Percentiles rank a stretch among this genome's conserved stretches.
Evolutionary conservation across 2,329 filamentous ascomycete genomes (phyloP).

Genomic region (Penicillium sp.): DNA sequence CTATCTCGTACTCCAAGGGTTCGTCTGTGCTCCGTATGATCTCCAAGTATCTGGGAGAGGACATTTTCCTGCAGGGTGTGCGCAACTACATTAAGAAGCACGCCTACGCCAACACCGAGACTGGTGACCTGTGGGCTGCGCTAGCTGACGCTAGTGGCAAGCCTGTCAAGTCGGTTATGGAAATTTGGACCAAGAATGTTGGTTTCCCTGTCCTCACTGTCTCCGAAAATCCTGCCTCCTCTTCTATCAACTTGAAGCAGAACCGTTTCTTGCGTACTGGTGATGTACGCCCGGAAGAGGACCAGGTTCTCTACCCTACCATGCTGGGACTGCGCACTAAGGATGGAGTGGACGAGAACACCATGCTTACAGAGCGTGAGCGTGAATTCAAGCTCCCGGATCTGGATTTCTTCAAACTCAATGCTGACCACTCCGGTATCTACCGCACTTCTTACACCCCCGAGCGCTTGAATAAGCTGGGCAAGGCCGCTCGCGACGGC

Average conservation of each 20-base stretch:
- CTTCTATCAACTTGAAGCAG: conserved; percentile 79
- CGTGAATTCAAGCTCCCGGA: conserved; percentile 69
- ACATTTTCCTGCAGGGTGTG: conserved; percentile 86
- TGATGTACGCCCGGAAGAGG: conserved; percentile 89
- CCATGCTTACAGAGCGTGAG: conserved; percentile 68
- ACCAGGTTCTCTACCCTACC: conserved; percentile 79
- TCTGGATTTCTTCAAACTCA: conserved; percentile 90
- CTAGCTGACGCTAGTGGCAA: conserved; percentile 85
- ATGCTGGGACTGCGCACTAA: conserved; percentile 81
- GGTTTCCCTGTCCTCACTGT: conserved; percentile 89
- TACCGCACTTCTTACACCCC: conserved; percentile 86
- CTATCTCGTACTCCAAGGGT: conserved; percentile 95
- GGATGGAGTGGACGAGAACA: conserved; percentile 70
- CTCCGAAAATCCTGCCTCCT: conserved; percentile 64
- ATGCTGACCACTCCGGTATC: conserved; percentile 87
- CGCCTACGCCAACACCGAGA: conserved; percentile 92
- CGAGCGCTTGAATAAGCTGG: conserved; percentile 78
- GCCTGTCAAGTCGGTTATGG: conserved; percentile 82
- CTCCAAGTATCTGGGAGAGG: conserved; percentile 88
- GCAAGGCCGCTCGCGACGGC: conserved; percentile 73
- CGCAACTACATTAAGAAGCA: conserved; percentile 90
- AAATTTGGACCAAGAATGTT: conserved; percentile 94
- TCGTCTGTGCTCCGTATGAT: conserved; percentile 97
- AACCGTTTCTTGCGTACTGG: conserved; percentile 91
- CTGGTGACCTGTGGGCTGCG: conserved; percentile 82